Percentiles rank a stretch among this genome's conserved stretches.
Evolutionary conservation across 495 filamentous ascomycete species (phyloP).

Genomic region (Hypoxylon crocopeplum): DNA sequence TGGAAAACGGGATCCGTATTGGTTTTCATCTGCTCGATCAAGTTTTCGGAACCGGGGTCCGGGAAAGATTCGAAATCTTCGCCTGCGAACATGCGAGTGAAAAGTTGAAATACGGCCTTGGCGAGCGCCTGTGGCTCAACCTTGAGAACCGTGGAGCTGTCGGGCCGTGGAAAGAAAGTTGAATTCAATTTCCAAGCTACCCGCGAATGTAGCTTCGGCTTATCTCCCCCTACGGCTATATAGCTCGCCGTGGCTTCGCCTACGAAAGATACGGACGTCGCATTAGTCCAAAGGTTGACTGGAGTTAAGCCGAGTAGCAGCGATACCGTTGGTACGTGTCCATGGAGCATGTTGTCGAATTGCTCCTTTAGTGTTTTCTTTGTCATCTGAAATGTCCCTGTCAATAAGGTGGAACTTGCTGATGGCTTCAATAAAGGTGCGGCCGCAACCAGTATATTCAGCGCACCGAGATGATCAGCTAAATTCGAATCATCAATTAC

Average conservation of each 20-base stretch:
- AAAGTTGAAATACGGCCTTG: constrained; percentile 10
- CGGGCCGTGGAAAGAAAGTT: constrained; percentile 2
- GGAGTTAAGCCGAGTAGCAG: constrained; percentile 35
- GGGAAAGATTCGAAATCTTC: neutral
- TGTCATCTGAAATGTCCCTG: constrained; percentile 23
- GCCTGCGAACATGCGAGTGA: constrained; percentile 9
- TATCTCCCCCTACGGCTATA: neutral
- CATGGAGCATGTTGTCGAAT: constrained; percentile 31
- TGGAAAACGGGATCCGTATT: constrained; percentile 39
- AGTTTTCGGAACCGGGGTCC: neutral
- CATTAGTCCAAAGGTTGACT: constrained; percentile 40
- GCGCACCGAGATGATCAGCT: constrained; percentile 18
- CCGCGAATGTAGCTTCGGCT: constrained; percentile 10
- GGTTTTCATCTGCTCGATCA: neutral
- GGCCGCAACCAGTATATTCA: constrained; percentile 37
- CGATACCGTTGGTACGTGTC: constrained; percentile 26
- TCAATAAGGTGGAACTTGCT: constrained; percentile 35
- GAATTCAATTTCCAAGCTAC: constrained; percentile 20
- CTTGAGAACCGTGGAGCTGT: neutral
- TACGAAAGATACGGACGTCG: constrained; percentile 29
- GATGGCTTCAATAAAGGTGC: constrained; percentile 29
- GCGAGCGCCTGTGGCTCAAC: constrained; percentile 17
- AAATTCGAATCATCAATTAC: constrained; percentile 42
- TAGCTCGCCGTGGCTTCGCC: constrained; percentile 21
- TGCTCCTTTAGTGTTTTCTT: constrained; percentile 7